A percentile compares a stretch with the other conserved stretches of the same genome.
Conservation (phyloP, 805 yeast genomes). For the Soucietia sequanensis region DNA sequence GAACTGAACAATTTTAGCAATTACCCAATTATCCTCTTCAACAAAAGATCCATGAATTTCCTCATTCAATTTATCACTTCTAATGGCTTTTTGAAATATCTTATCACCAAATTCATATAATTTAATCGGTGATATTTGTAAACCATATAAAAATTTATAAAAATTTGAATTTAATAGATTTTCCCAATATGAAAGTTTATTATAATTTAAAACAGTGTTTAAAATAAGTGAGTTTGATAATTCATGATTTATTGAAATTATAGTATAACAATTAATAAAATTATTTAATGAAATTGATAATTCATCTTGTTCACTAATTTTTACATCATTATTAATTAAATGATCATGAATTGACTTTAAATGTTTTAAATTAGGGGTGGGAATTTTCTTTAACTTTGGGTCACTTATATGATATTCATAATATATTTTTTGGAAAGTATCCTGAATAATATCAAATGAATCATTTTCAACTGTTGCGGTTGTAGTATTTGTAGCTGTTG, state of each 20-base stretch:
- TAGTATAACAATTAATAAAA: slow-evolving; percentile 23
- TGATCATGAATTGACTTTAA: slow-evolving; percentile 9
- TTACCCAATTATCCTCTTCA: slow-evolving; percentile 1
- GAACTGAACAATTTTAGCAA: not conserved
- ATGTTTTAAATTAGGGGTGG: slow-evolving; percentile 8
- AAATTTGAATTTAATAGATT: slow-evolving; percentile 21
- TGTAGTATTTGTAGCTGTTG: not conserved
- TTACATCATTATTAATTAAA: slow-evolving; percentile 1
- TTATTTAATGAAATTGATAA: slow-evolving; percentile 4
- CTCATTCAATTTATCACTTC: not conserved
- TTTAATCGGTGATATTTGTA: slow-evolving; percentile 35
- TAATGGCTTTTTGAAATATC: not conserved
- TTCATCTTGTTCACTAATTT: slow-evolving; percentile 1
- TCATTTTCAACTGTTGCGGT: too few species aligned
- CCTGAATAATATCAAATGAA: slow-evolving; percentile 11
- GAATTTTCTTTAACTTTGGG: slow-evolving; percentile 11
- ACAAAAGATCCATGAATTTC: not conserved
- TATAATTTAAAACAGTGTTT: slow-evolving; percentile 31
- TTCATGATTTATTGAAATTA: slow-evolving; percentile 21
- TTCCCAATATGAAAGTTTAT: slow-evolving; percentile 36
- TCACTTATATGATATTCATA: slow-evolving; percentile 20
- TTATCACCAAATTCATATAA: slow-evolving; percentile 9
- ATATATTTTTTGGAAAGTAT: slow-evolving; percentile 22
- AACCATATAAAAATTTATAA: slow-evolving; percentile 27
- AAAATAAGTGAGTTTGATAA: slow-evolving; percentile 33